Conservation (phyloP, 768 basidiomycete species). For the Phanerochaete carnosa region DNA sequence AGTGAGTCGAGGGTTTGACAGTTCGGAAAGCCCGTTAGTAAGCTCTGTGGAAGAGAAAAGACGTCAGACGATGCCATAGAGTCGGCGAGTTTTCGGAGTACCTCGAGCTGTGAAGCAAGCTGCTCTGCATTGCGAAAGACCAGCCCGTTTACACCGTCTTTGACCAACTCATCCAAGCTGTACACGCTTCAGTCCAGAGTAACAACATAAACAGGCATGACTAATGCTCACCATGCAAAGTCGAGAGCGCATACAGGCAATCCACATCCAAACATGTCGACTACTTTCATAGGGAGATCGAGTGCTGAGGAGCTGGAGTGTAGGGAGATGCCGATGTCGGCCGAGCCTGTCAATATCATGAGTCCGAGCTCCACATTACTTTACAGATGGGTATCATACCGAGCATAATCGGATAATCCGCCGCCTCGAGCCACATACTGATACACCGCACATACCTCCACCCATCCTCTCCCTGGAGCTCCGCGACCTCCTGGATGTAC, state of each 20-base stretch:
- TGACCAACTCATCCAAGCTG: constrained; percentile 86
- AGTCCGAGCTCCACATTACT: not conserved
- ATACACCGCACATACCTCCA: constrained; percentile 82
- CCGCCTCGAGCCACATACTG: constrained; percentile 84
- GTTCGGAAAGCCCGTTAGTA: constrained; percentile 60
- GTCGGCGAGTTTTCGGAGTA: constrained; percentile 26
- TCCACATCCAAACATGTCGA: constrained; percentile 98
- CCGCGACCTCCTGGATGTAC: constrained; percentile 71
- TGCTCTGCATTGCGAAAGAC: constrained; percentile 67
- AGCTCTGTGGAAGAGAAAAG: constrained; percentile 35
- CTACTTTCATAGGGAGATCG: constrained; percentile 98
- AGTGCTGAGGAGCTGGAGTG: constrained; percentile 88
- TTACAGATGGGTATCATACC: constrained; percentile 40
- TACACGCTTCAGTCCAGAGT: not conserved
- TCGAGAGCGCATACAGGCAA: constrained; percentile 89
- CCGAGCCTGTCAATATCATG: constrained; percentile 58
- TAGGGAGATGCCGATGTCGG: constrained; percentile 88
- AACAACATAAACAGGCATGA: not conserved
- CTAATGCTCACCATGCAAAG: constrained; percentile 73
- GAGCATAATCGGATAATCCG: constrained; percentile 85
- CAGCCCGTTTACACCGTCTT: constrained; percentile 79
- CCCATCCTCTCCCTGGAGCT: constrained; percentile 39
- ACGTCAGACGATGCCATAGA: not conserved
- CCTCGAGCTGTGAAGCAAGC: constrained; percentile 72
- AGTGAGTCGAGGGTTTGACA: constrained; percentile 48